Percentiles rank a stretch among this genome's conserved stretches.
phyloP scores from a whole-genome alignment of 2,329 filamentous ascomycete species.

The Aureobasidium sp. region DNA sequence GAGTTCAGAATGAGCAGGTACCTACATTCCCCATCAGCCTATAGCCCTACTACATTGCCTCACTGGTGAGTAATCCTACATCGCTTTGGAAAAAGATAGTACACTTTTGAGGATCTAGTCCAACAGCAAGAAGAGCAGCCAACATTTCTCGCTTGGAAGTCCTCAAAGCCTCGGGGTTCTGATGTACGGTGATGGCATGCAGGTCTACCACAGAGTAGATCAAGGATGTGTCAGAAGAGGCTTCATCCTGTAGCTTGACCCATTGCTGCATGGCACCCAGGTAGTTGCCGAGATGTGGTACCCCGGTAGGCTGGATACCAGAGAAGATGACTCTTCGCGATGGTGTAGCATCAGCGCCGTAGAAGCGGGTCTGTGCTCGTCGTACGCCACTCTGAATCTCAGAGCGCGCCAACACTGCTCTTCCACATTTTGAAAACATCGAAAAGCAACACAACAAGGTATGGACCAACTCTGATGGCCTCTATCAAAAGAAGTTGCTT shows the following conservation, averaged over 20 bases:
- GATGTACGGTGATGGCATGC: constrained; percentile 79
- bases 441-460: neutral
- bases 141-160: constrained; percentile 64
- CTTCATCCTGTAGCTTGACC: constrained; percentile 66
- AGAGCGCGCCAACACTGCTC: neutral
- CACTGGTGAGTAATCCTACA: constrained; percentile 38
- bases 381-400: neutral
- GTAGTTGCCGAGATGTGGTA: constrained; percentile 94
- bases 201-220: constrained; percentile 87
- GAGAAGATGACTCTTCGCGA: constrained; percentile 64
- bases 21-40: constrained; percentile 34
- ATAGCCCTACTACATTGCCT: neutral
- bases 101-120: constrained; percentile 67
- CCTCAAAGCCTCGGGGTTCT: constrained; percentile 53
- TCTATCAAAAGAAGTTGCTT: neutral
- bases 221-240: constrained; percentile 50
- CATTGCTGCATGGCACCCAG: constrained; percentile 82
- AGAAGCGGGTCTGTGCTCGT: neutral
- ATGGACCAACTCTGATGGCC: neutral
- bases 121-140: constrained; percentile 74
- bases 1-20: constrained; percentile 73
- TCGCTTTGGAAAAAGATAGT: constrained; percentile 73
- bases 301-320: constrained; percentile 90
- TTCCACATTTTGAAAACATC: neutral
- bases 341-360: neutral